Evolutionary conservation across 2,329 filamentous ascomycete genomes (phyloP), one percentile per base, ranked within the genome.

Genomic region (Apiospora pterosperma): DNA sequence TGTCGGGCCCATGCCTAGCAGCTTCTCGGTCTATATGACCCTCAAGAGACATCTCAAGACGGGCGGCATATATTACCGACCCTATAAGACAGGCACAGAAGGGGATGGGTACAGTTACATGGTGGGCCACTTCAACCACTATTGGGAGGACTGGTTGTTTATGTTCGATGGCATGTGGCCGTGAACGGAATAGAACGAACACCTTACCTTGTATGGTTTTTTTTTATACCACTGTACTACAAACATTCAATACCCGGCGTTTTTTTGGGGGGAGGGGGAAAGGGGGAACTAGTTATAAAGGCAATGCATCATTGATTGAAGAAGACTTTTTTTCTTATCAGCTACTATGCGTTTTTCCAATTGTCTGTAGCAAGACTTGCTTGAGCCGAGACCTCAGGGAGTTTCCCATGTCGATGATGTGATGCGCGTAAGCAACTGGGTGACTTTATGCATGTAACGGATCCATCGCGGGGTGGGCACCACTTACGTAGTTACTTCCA

Each of bases 141-240:
- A 82, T 71, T 83, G 78, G 77, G 77, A 79, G 14, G 80, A 81
- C 65, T 83, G 81, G 81, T 74, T 82, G 64, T 84, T 80, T 67
- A 80, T 84, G 76, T 81, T 75, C 69, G 79, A 81, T 62, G 77
- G 78, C 5, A 72, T 81, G 69, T 81, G 79, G 79, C 78, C 78
- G n/a, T 78, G 41, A 72, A 38, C n/a, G 16, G 25, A 7, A 4
- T 42, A 34, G 16, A n/a, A 60, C n/a, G 25, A 34, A n/a, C 48
- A 34, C 28, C 48, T n/a, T n/a, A 19, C 16, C n/a, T 42, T 42
- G 48, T 55, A 55, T 55, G 48, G 48, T 55, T 34, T 55, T 55
- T 28, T 55, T 34, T 55, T 55, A 25, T 34, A 16, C 16, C 48
- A 55, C 48, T 55, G 48, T 55, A 55, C 48, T 34, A 55, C 16